Conservation (phyloP, 257 asterid genomes). For the Osmanthus fragrans region DNA sequence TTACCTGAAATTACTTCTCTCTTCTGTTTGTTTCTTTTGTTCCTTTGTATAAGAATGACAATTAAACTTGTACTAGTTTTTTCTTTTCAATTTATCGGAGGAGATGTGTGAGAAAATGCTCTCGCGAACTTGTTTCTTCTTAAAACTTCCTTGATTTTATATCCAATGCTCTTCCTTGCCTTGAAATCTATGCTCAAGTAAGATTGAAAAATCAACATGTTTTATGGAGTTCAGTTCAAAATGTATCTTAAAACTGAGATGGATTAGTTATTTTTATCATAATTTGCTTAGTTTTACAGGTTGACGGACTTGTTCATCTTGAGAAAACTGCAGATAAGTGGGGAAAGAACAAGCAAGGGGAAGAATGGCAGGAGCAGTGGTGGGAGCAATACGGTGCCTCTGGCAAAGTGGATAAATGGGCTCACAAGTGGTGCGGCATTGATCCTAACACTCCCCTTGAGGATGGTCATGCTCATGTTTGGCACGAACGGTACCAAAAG, state of each 20-base stretch:
- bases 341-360: constrained; percentile 86
- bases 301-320: constrained; percentile 58
- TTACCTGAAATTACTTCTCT: too few species aligned
- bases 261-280: not conserved
- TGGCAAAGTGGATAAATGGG: constrained; percentile 89
- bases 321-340: constrained; percentile 99
- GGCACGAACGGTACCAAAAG: constrained; percentile 84
- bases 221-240: too few species aligned
- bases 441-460: constrained; percentile 82
- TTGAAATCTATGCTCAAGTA: not conserved
- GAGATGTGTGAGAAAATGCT: not conserved
- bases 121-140: not conserved
- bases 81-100: too few species aligned
- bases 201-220: too few species aligned
- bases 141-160: not conserved
- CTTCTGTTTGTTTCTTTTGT: too few species aligned
- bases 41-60: too few species aligned
- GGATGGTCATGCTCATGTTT: constrained; percentile 91
- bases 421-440: constrained; percentile 93
- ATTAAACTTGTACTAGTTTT: too few species aligned
- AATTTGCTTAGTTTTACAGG: constrained; percentile 40
- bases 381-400: constrained; percentile 85
- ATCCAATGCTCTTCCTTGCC: not conserved
- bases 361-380: constrained; percentile 98
- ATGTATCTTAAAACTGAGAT: not conserved